Base-by-base conservation (phyloP, 73 alveolate genomes). In the Paramecium bursaria region DNA sequence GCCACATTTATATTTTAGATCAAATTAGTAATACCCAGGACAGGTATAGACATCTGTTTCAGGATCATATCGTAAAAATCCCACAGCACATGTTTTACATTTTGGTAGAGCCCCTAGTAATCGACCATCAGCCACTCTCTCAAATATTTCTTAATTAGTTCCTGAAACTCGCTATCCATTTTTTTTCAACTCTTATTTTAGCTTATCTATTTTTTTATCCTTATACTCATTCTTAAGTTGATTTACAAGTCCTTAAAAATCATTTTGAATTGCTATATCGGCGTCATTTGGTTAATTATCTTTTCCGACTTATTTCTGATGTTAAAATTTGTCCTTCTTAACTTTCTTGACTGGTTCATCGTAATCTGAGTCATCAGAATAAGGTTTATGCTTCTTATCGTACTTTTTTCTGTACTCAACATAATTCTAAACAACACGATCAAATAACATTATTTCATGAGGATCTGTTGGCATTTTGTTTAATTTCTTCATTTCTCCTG, bases 71-170 rank as follows among this genome's bases (percentile, higher is more conserved):
- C n/a, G n/a, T n/a, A n/a, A n/a, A n/a, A n/a, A n/a, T 54, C 92
- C 95, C 6, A 86, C 92, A 11, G 75, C 76, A 17, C 92, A 90
- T 3, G 26, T 14, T 6, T 87, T 74, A 53, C 92, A 89, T 42
- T 86, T 89, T 21, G 90, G 90, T 48, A 75, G 49, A 4, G 85
- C 60, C 2, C 92, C 92, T 3, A 86, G 86, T 13, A 79, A 73
- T 13, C 29, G 50, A 13, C 90, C 91, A 74, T 89, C 90, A 11
- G 88, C 92, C 5, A 88, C 48, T 29, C 91, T 50, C 15, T 86
- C 88, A 6, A 86, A 74, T 5, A 89, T 74, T 30, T 86, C 92
- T 26, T 42, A 52, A 39, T 90, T 90, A 23, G 50, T 86, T 13
- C 95, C 95, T 33, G 91, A 27, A 33, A 73, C 51, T 48, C 74